Base-by-base conservation (phyloP, 805 yeast species). In the Starmerella ratchasimensis region DNA sequence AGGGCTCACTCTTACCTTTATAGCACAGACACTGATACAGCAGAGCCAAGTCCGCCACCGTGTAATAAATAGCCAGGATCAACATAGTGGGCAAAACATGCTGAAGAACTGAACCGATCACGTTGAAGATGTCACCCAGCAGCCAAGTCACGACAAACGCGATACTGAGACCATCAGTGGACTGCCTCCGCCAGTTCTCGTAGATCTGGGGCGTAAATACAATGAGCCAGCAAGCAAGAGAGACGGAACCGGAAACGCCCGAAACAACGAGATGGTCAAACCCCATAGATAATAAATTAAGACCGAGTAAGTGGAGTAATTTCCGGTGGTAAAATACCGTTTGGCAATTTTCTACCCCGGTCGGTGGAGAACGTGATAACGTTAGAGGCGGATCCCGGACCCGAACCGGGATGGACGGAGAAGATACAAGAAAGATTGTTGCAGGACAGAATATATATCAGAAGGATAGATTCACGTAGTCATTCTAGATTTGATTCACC, bases 141-240 rank as follows among this genome's bases (percentile, higher is more conserved):
- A 90, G 65, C 98, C 98, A 90, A 19, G 90, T 65, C 6, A 83
- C 69, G 16, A 90, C 81, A 58, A 90, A 90, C 45, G 80, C 64
- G 28, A 86, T 59, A 6, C 96, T 84, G 15, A 90, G 67, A 5
- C 97, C 96, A 38, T 90, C 96, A 5, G 94, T 75, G 25, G 84
- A 74, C 57, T 81, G 76, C 53, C 97, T 45, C 21, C 35, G 42
- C 42, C 48, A 49, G 56, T 86, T 88, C 55, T 90, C 96, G 58
- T 83, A 86, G 31, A 90, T 79, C 56, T 88, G 97, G 9, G 97
- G 97, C 27, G 94, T 93, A 65, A 90, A 88, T 14, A 88, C 98
- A 34, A 90, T 86, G 42, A 90, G 78, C 98, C 98, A 88, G 57
- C 96, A 90, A 13, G 96, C 94, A 33, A 88, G 72, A 15, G 97